phyloP scores from a whole-genome alignment of 2,329 filamentous ascomycete species.

The Trichoderma harzianum region DNA sequence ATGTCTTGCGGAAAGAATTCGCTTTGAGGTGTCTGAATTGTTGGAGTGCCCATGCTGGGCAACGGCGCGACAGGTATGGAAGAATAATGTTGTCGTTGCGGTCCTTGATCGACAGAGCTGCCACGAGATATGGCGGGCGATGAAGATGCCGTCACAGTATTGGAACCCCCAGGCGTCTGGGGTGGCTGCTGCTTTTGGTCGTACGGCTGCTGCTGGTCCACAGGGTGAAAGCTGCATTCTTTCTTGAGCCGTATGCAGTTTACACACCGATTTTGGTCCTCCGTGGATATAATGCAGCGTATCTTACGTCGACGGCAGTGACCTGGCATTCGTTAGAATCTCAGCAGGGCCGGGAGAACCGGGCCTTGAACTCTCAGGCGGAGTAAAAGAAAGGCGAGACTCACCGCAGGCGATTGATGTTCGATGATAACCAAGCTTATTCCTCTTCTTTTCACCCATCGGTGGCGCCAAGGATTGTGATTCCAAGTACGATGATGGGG shows the following conservation, averaged over 20 bases:
- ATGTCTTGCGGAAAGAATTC: constrained; percentile 39
- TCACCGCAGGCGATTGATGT: constrained; percentile 94
- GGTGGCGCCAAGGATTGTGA: constrained; percentile 28
- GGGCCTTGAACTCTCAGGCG: not conserved
- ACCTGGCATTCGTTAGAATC: constrained; percentile 47
- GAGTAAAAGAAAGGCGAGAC: constrained; percentile 37
- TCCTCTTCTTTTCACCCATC: constrained; percentile 61
- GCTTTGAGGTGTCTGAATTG: constrained; percentile 38
- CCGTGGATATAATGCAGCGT: constrained; percentile 73
- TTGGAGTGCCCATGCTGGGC: constrained; percentile 39
- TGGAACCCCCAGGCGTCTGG: constrained; percentile 38
- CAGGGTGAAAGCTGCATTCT: constrained; percentile 87
- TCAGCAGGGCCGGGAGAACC: not conserved
- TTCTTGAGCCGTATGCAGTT: constrained; percentile 95
- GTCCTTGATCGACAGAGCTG: constrained; percentile 40
- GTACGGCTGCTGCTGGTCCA: constrained; percentile 67
- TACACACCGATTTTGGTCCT: constrained; percentile 76
- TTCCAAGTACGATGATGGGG: constrained; percentile 10
- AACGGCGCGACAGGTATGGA: constrained; percentile 44
- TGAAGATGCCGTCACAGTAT: constrained; percentile 44
- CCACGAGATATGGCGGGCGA: constrained; percentile 46
- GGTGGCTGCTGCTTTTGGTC: constrained; percentile 43
- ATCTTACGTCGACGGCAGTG: constrained; percentile 94
- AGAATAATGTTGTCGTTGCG: constrained; percentile 39
- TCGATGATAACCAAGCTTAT: constrained; percentile 92